Evolutionary conservation across 2,329 filamentous ascomycete species (phyloP), one percentile per base, ranked within the genome.

Genomic region (Aspergillus aculeatinus): DNA sequence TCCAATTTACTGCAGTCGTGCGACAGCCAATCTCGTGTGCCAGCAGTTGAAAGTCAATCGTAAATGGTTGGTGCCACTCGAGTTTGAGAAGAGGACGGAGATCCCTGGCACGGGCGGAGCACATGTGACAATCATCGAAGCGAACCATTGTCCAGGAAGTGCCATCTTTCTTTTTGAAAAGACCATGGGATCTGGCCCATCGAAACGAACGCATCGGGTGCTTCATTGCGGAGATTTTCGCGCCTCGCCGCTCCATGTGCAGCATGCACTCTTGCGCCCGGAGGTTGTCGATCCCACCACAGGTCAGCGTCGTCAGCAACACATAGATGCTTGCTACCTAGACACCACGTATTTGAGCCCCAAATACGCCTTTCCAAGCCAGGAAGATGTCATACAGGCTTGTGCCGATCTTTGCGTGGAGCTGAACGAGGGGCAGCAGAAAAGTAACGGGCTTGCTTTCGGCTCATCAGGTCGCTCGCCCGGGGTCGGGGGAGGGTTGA

Each of bases 281-380:
- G 87, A 96, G 25, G 80, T 88, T 0, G 68, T 88, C 16, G 90
- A 96, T 68, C 80, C 83, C 2, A 79, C 90, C 9, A 88, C 87
- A 0, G 90, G 91, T 1, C 90, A 89, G 73, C 80, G 79, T 1
- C 87, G 82, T 60, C 89, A 95, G 70, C 95, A 98, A 72, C 91
- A 89, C 69, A 92, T 99, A 57, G 94, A 99, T 70, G 87, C 94
- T 29, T 98, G 95, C 78, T 99, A 99, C 73, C 86, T 99, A 9
- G 95, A 99, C 72, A 99, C 95, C 0, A 99, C 95, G 0, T 99
- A 99, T 72, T 83, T 99, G 11, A 96, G 95, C 64, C 95, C 95
- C 0, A 92, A 93, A 64, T 99, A 98, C 75, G 89, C 94, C 0
- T 99, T 99, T 68, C 95, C 95, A 0, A 88, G 86, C 3, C 95